phyloP scores from a whole-genome alignment of 2,329 filamentous ascomycete genomes.

The Ascochyta koolunga region DNA sequence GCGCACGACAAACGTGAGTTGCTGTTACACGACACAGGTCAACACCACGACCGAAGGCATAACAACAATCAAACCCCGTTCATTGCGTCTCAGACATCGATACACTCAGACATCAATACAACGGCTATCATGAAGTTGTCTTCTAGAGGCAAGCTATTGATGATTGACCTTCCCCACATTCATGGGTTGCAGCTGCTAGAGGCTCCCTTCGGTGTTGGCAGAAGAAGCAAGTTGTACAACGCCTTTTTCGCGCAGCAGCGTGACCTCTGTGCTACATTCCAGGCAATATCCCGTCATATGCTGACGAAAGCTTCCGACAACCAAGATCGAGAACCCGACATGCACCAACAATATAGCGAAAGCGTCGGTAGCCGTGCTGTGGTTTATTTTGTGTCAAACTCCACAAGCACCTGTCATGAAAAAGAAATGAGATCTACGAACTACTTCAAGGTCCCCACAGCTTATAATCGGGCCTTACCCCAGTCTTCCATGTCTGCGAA shows the following conservation, averaged over 20 bases:
- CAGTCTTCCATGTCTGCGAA: slow-evolving; percentile 7
- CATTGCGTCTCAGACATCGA: slow-evolving; percentile 5
- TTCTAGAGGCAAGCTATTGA: background rate
- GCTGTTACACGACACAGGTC: slow-evolving; percentile 3
- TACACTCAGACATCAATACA: slow-evolving; percentile 14
- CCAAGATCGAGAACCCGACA: slow-evolving; percentile 4
- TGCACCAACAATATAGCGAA: background rate
- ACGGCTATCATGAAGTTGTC: background rate
- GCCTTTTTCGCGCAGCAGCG: slow-evolving; percentile 11
- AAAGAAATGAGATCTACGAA: background rate
- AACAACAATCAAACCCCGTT: background rate
- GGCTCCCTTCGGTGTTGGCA: slow-evolving; percentile 4
- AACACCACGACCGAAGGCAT: slow-evolving; percentile 14
- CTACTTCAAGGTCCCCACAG: slow-evolving; percentile 6
- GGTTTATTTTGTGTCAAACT: background rate
- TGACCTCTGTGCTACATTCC: slow-evolving; percentile 18
- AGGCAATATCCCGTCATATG: slow-evolving; percentile 4
- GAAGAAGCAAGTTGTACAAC: slow-evolving; percentile 15
- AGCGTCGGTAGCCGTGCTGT: background rate
- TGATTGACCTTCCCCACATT: background rate
- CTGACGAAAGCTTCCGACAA: slow-evolving; percentile 10
- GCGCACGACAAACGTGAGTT: slow-evolving; percentile 5
- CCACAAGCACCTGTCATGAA: background rate
- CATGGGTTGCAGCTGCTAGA: background rate
- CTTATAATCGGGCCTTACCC: slow-evolving; percentile 9